Conservation (phyloP, 176 grass and related monocot species). For the Zizania latifolia region DNA sequence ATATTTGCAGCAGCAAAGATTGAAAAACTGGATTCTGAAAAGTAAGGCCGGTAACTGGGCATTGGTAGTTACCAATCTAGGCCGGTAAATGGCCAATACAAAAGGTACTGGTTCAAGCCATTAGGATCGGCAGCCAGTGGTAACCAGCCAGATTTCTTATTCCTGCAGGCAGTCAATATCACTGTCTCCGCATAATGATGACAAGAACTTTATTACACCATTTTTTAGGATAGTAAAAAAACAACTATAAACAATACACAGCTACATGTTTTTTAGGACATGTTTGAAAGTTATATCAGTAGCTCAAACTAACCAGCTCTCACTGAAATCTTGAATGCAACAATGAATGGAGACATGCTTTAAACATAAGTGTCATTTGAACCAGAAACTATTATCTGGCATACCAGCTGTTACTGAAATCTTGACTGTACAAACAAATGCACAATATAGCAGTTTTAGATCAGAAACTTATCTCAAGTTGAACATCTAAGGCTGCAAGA, state of each 20-base stretch:
- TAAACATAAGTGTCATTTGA: not conserved
- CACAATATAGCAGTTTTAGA: not conserved
- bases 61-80: no score
- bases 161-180: not conserved
- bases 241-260: constrained; percentile 8
- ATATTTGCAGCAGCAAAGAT: no score
- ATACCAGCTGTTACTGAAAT: not conserved
- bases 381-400: not conserved
- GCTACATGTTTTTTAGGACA: not conserved
- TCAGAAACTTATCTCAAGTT: not conserved
- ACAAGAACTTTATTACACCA: not conserved
- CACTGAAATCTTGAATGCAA: not conserved
- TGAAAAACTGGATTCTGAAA: no score
- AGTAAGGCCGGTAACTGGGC: no score
- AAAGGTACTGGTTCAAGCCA: no score
- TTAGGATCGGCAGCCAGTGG: no score
- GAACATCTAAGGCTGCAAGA: not conserved
- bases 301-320: not conserved
- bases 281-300: not conserved
- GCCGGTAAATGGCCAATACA: no score
- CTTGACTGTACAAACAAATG: not conserved
- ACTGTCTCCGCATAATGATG: not conserved
- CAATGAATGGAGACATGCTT: not conserved
- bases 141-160: no score
- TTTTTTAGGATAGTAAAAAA: constrained; percentile 5